A percentile compares a stretch with the other conserved stretches of the same genome.
phyloP scores from a whole-genome alignment of 768 basidiomycete species.

The Lactifluus echinatus region DNA sequence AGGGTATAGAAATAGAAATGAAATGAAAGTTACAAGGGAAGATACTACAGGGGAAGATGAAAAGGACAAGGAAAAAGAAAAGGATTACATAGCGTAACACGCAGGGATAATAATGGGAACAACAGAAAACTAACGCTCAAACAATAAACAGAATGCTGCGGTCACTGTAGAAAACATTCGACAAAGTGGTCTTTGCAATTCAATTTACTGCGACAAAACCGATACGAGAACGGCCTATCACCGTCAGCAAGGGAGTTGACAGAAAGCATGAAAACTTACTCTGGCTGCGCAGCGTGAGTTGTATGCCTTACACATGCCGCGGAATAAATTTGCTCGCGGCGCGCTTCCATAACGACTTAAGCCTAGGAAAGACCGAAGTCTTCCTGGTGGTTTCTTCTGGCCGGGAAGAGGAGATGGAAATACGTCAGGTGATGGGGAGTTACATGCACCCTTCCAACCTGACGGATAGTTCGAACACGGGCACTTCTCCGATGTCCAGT shows the following conservation, averaged over 20 bases:
- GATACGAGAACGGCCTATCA: not conserved
- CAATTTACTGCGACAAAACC: not conserved
- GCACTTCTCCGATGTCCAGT: conserved; percentile 13
- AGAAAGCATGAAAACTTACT: not conserved
- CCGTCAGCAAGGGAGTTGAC: not conserved
- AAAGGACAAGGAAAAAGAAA: too few relatives aligned
- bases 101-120: not conserved
- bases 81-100: not conserved
- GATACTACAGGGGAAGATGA: too few relatives aligned
- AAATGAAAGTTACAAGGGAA: too few relatives aligned
- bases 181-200: not conserved
- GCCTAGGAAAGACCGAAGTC: conserved; percentile 3
- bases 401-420: not conserved
- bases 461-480: conserved; percentile 8
- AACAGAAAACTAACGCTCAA: not conserved
- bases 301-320: conserved; percentile 1
- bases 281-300: not conserved
- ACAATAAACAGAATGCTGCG: not conserved
- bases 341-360: conserved; percentile 16
- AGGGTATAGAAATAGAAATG: too few relatives aligned
- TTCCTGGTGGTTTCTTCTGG: not conserved
- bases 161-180: not conserved
- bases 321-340: conserved; percentile 4
- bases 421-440: not conserved
- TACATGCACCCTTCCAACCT: conserved; percentile 3